Conservation (phyloP, 495 filamentous ascomycete genomes). For the Chaetomidium leptoderma region DNA sequence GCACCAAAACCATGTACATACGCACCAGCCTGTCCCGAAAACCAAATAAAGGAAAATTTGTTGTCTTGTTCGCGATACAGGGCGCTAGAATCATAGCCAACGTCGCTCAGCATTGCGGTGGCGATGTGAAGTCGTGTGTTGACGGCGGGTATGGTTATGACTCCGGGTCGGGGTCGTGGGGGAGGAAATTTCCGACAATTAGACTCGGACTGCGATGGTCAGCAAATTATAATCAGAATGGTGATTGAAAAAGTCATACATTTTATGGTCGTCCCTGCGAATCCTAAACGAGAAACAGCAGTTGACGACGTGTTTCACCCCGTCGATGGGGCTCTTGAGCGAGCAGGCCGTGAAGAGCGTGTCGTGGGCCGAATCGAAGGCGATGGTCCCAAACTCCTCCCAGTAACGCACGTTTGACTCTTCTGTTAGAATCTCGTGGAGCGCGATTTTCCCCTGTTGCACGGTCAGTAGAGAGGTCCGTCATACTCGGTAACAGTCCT, state of each 20-base stretch:
- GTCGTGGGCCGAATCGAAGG: conserved; percentile 94
- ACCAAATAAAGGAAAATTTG: not conserved
- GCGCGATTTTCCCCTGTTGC: conserved; percentile 78
- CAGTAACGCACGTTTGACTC: conserved; percentile 94
- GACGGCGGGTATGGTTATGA: conserved; percentile 15
- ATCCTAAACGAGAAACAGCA: conserved; percentile 99
- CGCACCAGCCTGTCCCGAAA: not conserved
- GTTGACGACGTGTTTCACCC: conserved; percentile 65
- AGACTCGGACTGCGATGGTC: conserved; percentile 65
- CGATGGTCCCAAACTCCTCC: conserved; percentile 99
- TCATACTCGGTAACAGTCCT: not conserved
- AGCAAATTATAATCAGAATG: not conserved
- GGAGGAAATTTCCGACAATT: conserved; percentile 95
- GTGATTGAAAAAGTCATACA: conserved; percentile 56
- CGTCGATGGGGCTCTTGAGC: conserved; percentile 77
- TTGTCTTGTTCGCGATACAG: not conserved
- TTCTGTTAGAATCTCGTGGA: conserved; percentile 94
- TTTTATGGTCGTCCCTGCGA: conserved; percentile 87
- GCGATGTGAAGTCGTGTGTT: not conserved
- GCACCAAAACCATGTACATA: not conserved
- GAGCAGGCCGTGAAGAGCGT: conserved; percentile 93
- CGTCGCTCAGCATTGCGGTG: not conserved
- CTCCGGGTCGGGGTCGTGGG: conserved; percentile 49
- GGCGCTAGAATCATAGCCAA: not conserved
- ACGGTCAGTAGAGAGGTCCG: conserved; percentile 1